Conservation (phyloP, 2,329 filamentous ascomycete genomes). For the Lasiodiplodia sp. region DNA sequence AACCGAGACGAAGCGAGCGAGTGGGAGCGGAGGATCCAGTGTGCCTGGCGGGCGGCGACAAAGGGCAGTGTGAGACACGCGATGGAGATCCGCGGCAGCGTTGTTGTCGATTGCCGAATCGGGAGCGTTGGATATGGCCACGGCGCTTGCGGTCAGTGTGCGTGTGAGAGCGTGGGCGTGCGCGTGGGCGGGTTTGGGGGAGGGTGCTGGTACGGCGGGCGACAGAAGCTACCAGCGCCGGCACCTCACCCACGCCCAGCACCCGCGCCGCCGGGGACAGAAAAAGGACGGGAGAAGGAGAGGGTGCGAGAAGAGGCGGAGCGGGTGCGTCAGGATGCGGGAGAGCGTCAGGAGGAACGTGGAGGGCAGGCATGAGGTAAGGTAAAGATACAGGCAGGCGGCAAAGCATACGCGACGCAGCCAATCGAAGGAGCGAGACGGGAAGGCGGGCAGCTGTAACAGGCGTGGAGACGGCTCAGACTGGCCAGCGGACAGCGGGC, state of each 20-base stretch:
- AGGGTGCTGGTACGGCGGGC: slow-evolving; percentile 27
- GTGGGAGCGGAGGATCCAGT: background rate
- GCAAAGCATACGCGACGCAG: slow-evolving; percentile 18
- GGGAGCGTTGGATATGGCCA: slow-evolving; percentile 20
- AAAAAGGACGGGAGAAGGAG: background rate
- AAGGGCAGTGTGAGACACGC: slow-evolving; percentile 11
- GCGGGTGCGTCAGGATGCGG: background rate
- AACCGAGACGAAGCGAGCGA: background rate
- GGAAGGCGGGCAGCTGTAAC: slow-evolving; percentile 8
- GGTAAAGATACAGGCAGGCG: slow-evolving; percentile 26
- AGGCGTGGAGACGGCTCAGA: slow-evolving; percentile 13
- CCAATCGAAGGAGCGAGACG: slow-evolving; percentile 9
- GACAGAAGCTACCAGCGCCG: slow-evolving; percentile 20
- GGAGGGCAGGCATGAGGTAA: slow-evolving; percentile 24
- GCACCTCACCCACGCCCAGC: background rate
- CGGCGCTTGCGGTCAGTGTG: slow-evolving; percentile 22
- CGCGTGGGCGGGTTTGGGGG: background rate
- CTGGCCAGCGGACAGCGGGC: slow-evolving; percentile 15
- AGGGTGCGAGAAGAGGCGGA: background rate
- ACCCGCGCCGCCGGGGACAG: background rate
- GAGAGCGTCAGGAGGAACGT: background rate
- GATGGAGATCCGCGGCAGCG: slow-evolving; percentile 5
- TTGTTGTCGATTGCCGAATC: slow-evolving; percentile 25
- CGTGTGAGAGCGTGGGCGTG: background rate
- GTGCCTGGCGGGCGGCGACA: background rate